Conservation (phyloP, 495 filamentous ascomycete genomes). For the Neurospora sp. region DNA sequence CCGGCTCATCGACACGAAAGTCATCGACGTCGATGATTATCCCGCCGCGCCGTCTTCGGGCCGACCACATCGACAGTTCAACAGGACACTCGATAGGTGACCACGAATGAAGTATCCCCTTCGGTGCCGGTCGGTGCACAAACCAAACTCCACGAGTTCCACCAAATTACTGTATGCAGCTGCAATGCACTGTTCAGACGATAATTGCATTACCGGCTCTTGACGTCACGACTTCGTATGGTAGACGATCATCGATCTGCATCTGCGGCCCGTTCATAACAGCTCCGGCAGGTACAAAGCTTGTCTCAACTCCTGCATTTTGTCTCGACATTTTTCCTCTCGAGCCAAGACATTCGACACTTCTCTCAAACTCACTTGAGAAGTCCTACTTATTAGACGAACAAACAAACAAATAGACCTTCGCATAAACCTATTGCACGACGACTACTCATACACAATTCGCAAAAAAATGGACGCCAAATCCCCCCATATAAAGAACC, state of each 20-base stretch:
- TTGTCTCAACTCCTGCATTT: neutral
- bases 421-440: neutral
- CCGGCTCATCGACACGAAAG: neutral
- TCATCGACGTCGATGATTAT: neutral
- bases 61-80: neutral
- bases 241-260: neutral
- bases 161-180: neutral
- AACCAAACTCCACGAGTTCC: neutral
- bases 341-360: neutral
- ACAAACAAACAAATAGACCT: too few relatives aligned
- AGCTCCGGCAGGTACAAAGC: neutral
- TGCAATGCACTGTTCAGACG: neutral
- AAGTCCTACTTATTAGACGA: too few relatives aligned
- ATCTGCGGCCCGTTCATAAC: neutral
- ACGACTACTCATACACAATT: too few relatives aligned
- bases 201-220: neutral
- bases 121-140: neutral
- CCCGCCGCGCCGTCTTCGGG: neutral
- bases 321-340: neutral
- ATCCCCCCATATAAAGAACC: constrained; percentile 44
- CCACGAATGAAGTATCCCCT: neutral
- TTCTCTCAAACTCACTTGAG: too few relatives aligned
- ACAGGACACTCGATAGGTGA: too few relatives aligned
- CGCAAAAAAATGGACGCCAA: constrained; percentile 31
- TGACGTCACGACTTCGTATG: neutral